Evolutionary conservation across 2,329 filamentous ascomycete genomes (phyloP), one percentile per base, ranked within the genome.

Genomic region (Neocucurbitaria cava): DNA sequence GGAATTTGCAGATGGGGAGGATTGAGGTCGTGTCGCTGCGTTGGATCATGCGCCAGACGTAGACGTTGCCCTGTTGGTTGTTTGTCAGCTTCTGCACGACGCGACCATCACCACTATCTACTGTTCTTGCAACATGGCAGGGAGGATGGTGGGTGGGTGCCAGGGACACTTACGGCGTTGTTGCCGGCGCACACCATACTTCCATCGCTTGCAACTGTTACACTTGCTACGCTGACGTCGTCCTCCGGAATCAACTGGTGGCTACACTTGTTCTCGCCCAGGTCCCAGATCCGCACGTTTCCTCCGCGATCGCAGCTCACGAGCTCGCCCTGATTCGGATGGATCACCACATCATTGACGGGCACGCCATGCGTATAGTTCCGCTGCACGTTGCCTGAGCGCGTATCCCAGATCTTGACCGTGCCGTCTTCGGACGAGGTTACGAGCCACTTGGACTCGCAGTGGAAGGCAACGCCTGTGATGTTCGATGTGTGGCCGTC

Each of bases 381-480:
- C 49, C 95, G 87, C 78, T 99, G 95, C 49, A 98, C 87, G 53
- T 85, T 88, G 41, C 91, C 94, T 11, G 85, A 90, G 42, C 93
- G 83, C 5, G 92, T 96, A 75, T 97, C 94, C 93, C 93, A 97
- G 61, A 97, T 96, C 82, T 96, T 96, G 71, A 97, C 93, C 0
- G 92, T 96, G 68, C 93, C 91, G 72, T 99, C 95, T 77, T 99
- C 95, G 42, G 91, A 96, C 76, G 90, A 96, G 9, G 95, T 99
- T 17, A 98, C 95, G 91, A 99, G 97, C 95, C 95, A 99, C 79
- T 99, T 99, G 10, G 94, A 93, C 77, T 99, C 95, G 75, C 94
- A 98, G 76, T 99, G 95, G 75, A 99, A 99, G 10, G 93, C 93
- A 42, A 99, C 91, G 39, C 95, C 95, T 0, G 95, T 99, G 73